Evolutionary conservation across 2,329 filamentous ascomycete genomes (phyloP), one percentile per base, ranked within the genome.

Genomic region (Hirsutella rhossiliensis): DNA sequence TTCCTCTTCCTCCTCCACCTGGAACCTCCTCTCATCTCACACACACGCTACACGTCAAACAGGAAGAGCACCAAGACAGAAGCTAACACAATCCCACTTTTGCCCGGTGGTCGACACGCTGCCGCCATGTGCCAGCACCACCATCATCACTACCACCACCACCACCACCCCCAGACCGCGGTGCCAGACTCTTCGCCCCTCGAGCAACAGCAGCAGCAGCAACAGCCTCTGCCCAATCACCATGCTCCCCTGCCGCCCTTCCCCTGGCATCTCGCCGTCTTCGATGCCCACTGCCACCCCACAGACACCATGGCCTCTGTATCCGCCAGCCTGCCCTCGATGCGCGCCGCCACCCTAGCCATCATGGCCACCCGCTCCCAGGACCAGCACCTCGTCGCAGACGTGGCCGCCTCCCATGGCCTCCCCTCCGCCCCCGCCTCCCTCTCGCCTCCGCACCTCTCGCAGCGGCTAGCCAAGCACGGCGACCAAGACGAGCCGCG

Each of bases 241-340:
- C 37, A 46, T 8, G 43, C 51, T 43, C 56, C 62, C 23, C 80
- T 82, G 52, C 84, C 51, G 43, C 56, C 62, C 23, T 80, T 82
- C 52, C 84, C 84, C 12, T 88, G 84, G 84, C 71, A 82, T 45
- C 62, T 81, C 29, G 81, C 80, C 41, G 69, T 87, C 47, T 85
- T 73, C 57, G 86, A 92, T 58, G 84, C 86, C 19, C 86, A 92
- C 66, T 90, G 86, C 61, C 86, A 92, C 58, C 85, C 85, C 4
- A 90, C 85, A 27, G 85, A 90, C 60, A 86, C 80, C 18, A 80
- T 87, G 74, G 63, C 71, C 37, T 76, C 72, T 17, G 62, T 84
- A 41, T 52, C 67, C 40, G 52, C 67, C 11, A 61, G 59, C 12
- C 79, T 90, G 36, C 65, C 75, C 11, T 53, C 53, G 11, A 89